Evolutionary conservation across 257 asterid genomes (phyloP).

Genomic region (Salvia hispanica): DNA sequence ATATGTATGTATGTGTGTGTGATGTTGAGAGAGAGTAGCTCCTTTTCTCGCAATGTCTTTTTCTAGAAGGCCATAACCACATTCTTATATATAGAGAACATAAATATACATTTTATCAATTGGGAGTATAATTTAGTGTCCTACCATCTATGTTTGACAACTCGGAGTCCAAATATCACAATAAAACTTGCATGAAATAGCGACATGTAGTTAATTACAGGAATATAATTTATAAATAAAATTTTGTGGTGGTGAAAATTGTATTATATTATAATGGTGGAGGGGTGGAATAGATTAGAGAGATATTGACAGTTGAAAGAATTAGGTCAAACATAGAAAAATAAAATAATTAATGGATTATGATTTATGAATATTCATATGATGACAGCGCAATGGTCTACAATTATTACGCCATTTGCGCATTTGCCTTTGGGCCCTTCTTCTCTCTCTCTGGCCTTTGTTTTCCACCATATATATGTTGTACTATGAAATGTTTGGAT

Average conservation of each 20-base stretch:
- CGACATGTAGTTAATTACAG: neutral
- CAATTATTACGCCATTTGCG: conserved; percentile 31
- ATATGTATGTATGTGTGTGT: neutral
- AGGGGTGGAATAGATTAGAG: neutral
- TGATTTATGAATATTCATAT: neutral
- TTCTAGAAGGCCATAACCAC: neutral
- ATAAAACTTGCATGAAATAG: neutral
- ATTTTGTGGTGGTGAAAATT: neutral
- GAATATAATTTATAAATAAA: neutral
- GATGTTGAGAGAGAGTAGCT: neutral
- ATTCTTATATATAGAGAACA: neutral
- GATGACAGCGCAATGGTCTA: conserved; percentile 22
- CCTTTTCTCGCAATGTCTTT: neutral
- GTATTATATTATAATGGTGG: neutral
- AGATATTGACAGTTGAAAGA: conserved; percentile 5
- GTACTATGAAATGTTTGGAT: neutral
- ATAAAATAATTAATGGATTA: neutral
- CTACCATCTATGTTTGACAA: neutral
- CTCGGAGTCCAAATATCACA: neutral
- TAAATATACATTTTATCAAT: neutral
- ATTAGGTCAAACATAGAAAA: neutral
- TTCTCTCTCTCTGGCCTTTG: neutral
- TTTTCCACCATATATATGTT: neutral
- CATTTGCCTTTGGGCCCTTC: conserved; percentile 24
- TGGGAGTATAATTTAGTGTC: neutral